Base-by-base conservation (phyloP, 192 early-diverging fungal genomes). In the Podila epicladia region DNA sequence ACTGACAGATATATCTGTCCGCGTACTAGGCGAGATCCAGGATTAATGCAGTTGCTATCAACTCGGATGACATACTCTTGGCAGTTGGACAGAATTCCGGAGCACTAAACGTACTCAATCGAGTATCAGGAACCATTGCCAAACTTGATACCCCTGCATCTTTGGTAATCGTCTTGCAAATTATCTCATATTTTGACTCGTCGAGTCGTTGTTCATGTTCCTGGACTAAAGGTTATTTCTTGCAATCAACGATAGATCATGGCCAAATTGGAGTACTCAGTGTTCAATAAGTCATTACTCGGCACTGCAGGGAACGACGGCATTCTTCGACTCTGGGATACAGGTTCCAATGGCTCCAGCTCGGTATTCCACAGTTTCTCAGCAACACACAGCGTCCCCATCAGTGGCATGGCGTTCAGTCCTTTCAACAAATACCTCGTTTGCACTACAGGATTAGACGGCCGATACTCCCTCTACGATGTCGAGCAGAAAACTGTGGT, bases 331-430 rank as follows among this genome's bases (percentile, higher is more conserved):
- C 55, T 86, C 35, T 86, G 83, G 82, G 79, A 86, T 58, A 77
- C 83, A 9, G 61, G 72, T 57, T 59, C 60, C 17, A 72, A 20
- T 19, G 70, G 73, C 29, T 74, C 78, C 5, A 65, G 72, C 2
- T 73, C 84, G 6, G 55, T 79, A 9, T 64, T 82, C 22, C 83
- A 82, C 64, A 86, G 70, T 41, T 84, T 84, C 61, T 58, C 71
- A 12, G 38, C 60, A 5, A 74, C 77, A 13, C 82, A 86, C 58
- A 58, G 75, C 31, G 50, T 58, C 15, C 60, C 82, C n/a, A 82
- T 84, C 48, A 82, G 70, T 35, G 82, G 74, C 28, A 82, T 86
- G 62, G 74, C 85, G 0, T 86, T 86, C 73, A 83, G 82, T 17
- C 78, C 85, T 9, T 78, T 65, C 50, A 86, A 86, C 59, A 69